Evolutionary conservation across 805 yeast species (phyloP).

Genomic region (Wickerhamia fluorescens): DNA sequence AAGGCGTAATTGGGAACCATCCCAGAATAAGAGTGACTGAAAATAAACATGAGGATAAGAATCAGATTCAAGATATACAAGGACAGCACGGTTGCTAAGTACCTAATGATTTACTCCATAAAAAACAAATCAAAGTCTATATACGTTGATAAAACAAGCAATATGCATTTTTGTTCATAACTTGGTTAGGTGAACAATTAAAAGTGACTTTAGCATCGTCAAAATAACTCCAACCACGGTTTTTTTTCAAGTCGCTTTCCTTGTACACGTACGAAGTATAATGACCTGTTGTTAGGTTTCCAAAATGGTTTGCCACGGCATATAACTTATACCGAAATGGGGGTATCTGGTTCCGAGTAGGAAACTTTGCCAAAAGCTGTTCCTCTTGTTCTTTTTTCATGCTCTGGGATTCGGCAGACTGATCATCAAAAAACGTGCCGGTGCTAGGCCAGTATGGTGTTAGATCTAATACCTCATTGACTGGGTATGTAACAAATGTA

Average conservation of each 20-base stretch:
- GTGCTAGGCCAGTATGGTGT: slow-evolving; percentile 65
- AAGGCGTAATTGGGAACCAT: slow-evolving; percentile 50
- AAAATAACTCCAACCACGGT: slow-evolving; percentile 69
- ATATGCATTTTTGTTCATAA: slow-evolving; percentile 70
- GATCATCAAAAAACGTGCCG: slow-evolving; percentile 21
- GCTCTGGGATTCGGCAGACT: slow-evolving; percentile 5
- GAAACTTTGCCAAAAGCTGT: slow-evolving; percentile 43
- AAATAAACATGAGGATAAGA: not conserved
- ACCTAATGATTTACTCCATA: too few species aligned
- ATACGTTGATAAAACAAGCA: slow-evolving; percentile 63
- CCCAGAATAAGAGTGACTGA: slow-evolving; percentile 40
- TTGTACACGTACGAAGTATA: slow-evolving; percentile 78
- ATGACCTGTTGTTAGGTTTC: slow-evolving; percentile 80
- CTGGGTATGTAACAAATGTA: slow-evolving; percentile 62
- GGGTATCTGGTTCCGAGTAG: slow-evolving; percentile 63
- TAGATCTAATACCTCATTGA: slow-evolving; percentile 47
- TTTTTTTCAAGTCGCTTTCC: slow-evolving; percentile 31
- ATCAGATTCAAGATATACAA: not conserved
- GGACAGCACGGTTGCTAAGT: not conserved
- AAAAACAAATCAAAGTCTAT: slow-evolving; percentile 3
- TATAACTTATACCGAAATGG: slow-evolving; percentile 74
- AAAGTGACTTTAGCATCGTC: slow-evolving; percentile 70
- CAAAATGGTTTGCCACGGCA: slow-evolving; percentile 81
- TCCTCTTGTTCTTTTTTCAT: slow-evolving; percentile 37
- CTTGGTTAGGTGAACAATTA: slow-evolving; percentile 43